A percentile compares a stretch with the other conserved stretches of the same genome.
Evolutionary conservation across 148 eudicot genomes (phyloP).

Genomic region (Chenopodium quinoa): DNA sequence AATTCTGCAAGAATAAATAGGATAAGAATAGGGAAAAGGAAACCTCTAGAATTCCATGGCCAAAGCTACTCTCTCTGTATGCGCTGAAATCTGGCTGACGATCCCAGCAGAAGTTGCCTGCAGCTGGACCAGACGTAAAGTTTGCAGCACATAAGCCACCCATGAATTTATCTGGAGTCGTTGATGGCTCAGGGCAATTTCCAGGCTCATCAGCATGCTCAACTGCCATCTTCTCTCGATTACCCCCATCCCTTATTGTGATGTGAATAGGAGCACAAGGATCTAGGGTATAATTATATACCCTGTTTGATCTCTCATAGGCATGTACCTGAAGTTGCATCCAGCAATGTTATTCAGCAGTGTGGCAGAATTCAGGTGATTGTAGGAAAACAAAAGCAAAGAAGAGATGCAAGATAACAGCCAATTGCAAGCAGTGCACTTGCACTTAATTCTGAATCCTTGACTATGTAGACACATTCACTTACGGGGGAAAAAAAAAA

Average conservation of each 20-base stretch:
- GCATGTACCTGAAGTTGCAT: slow-evolving; percentile 77
- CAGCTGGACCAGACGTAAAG: slow-evolving; percentile 89
- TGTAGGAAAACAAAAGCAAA: not conserved
- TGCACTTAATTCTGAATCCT: not conserved
- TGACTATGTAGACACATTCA: not conserved
- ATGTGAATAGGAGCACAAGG: slow-evolving; percentile 84
- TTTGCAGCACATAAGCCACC: slow-evolving; percentile 90
- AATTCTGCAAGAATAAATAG: not conserved
- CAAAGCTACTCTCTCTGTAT: slow-evolving; percentile 88
- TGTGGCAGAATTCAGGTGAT: not conserved
- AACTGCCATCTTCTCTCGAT: slow-evolving; percentile 92
- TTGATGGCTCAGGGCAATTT: slow-evolving; percentile 76
- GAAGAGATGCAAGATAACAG: not conserved
- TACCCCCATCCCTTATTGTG: slow-evolving; percentile 94
- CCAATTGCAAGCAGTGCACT: not conserved
- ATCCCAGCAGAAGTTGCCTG: slow-evolving; percentile 94
- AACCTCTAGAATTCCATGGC: slow-evolving; percentile 97
- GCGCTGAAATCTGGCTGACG: slow-evolving; percentile 91
- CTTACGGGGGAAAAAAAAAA: not conserved
- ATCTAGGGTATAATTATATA: slow-evolving; percentile 80
- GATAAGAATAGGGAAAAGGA: slow-evolving; percentile 4
- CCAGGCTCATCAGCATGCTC: slow-evolving; percentile 82
- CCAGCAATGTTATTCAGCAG: not conserved
- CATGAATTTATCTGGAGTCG: slow-evolving; percentile 76
- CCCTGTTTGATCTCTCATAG: slow-evolving; percentile 91